Base-by-base conservation (phyloP, 2,329 filamentous ascomycete genomes). In the Didymella sp. region DNA sequence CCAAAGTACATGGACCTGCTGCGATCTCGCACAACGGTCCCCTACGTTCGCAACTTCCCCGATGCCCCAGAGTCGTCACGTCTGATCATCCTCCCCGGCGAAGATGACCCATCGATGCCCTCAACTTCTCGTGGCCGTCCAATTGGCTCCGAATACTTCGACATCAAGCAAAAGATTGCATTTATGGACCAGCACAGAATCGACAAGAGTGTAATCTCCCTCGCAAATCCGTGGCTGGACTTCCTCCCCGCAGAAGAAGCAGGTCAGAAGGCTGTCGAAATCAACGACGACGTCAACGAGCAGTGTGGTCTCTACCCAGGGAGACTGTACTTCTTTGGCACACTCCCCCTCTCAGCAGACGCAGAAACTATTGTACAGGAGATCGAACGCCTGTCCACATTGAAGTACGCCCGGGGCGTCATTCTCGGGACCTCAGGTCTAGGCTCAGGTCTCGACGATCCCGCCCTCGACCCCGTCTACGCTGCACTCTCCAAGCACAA, bases 171-270 rank as follows among this genome's bases (percentile, higher is more conserved):
- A 66, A 97, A 96, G 72, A 82, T 96, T 13, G 82, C 86, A 45
- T 96, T 97, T 78, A 97, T 97, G 93, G 84, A 92, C 73, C 85
- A 82, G 15, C 93, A 97, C 77, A 80, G 80, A 50, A 96, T 97
- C 73, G 85, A 89, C 75, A 87, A 89, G 62, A 95, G 90, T 1
- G 90, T 96, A 47, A 87, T 97, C 61, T 95, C 91, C 0, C 86
- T 96, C 21, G 93, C 93, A 13, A 97, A 97, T 71, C 93, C 93
- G 0, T 97, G 93, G 93, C 84, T 97, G 2, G 93, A 97, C 76
- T 97, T 96, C 72, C 78, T 96, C 0, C 76, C 80, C 0, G 73
- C 85, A 0, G 73, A 79, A 4, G 84, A 88, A 62, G 89, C 90
- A 0, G 84, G 83, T 1, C 73, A 77, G 27, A 86, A 88, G 45